Evolutionary conservation across 768 basidiomycete species (phyloP).

Genomic region (Tephrocybe sp.): DNA sequence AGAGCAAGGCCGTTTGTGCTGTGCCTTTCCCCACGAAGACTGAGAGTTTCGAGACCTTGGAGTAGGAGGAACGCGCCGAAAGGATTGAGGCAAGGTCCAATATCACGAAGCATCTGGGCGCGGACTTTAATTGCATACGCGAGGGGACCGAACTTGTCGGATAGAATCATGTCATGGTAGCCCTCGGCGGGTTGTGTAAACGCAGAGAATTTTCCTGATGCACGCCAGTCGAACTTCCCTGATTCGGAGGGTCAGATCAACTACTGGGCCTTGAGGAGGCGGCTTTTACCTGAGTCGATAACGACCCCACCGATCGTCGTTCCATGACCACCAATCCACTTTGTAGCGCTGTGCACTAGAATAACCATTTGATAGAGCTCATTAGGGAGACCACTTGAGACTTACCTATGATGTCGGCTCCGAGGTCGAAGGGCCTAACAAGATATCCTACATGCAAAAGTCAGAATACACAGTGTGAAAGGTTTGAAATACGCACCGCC

Average conservation of each 20-base stretch:
- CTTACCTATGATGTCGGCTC: conserved; percentile 72
- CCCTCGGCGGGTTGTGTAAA: conserved; percentile 77
- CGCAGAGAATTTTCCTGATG: conserved; percentile 67
- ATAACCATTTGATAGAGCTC: background rate
- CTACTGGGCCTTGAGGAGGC: background rate
- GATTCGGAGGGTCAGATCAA: background rate
- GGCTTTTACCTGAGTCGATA: conserved; percentile 59
- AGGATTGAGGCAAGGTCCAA: conserved; percentile 67
- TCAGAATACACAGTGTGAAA: conserved; percentile 14
- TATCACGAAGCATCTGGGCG: conserved; percentile 59
- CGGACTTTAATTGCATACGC: conserved; percentile 73
- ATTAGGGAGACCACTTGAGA: too few relatives aligned
- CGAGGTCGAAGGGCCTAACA: conserved; percentile 66
- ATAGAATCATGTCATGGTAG: conserved; percentile 71
- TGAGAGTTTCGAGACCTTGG: conserved; percentile 80
- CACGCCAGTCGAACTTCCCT: conserved; percentile 74
- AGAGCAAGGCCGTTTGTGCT: conserved; percentile 68
- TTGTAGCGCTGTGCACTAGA: conserved; percentile 73
- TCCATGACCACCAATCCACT: conserved; percentile 85
- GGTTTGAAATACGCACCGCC: conserved; percentile 40
- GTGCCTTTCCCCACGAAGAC: conserved; percentile 70
- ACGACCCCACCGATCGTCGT: conserved; percentile 79
- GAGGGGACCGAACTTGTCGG: conserved; percentile 61
- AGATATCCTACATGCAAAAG: conserved; percentile 46
- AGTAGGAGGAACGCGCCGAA: conserved; percentile 74